Percentiles rank a stretch among this genome's conserved stretches.
Evolutionary conservation across 2,329 filamentous ascomycete species (phyloP).

Genomic region (Botrytis fragariae): DNA sequence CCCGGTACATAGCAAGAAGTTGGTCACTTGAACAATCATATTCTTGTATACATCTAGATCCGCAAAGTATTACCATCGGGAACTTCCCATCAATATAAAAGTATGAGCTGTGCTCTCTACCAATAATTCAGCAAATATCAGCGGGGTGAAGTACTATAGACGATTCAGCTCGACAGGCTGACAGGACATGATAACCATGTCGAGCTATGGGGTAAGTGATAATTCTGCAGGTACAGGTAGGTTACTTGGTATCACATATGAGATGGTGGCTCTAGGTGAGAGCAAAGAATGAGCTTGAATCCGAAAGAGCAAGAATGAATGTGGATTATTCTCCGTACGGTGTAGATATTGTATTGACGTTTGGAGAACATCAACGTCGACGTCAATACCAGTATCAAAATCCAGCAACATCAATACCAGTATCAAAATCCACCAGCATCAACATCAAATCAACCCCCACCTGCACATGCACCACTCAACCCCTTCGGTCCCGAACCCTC

Average conservation of each 20-base stretch:
- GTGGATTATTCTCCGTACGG: not conserved
- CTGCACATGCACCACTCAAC: too few relatives aligned
- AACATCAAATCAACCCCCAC: too few relatives aligned
- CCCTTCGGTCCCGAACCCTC: not conserved
- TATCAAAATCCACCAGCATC: not conserved
- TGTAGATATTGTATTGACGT: not conserved
- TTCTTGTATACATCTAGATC: too few relatives aligned
- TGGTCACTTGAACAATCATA: not conserved
- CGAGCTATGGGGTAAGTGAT: not conserved
- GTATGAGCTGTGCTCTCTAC: too few relatives aligned
- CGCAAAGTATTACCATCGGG: not conserved
- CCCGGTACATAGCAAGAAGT: not conserved
- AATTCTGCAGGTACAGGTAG: slow-evolving; percentile 1
- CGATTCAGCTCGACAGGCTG: not conserved
- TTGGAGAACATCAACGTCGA: not conserved
- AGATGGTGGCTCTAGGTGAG: too few relatives aligned
- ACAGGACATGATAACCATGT: slow-evolving; percentile 1
- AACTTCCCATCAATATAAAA: not conserved
- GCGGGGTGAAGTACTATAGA: not conserved
- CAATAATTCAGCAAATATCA: not conserved
- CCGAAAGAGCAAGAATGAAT: not conserved
- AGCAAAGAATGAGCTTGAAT: not conserved
- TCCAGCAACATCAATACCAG: not conserved
- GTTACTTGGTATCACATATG: too few relatives aligned
- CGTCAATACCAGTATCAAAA: too few relatives aligned